These are phyloP conservation scores for Fusarium azukiicola DNA, from an alignment of 2,329 filamentous ascomycete genomes.

Conservation along the genomic window DNA sequence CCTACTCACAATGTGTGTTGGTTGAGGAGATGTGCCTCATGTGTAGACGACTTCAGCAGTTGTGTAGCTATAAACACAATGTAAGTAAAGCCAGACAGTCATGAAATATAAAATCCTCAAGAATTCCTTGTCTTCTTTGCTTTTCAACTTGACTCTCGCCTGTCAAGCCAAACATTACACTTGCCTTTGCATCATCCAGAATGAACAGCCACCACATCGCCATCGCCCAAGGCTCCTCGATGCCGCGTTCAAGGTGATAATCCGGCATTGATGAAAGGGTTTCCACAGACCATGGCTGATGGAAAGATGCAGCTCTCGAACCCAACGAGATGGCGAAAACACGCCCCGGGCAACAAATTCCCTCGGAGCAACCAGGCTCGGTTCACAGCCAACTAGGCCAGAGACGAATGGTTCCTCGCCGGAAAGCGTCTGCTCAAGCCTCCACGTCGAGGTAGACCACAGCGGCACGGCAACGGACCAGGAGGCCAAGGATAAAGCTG, in stretches of 20 bases:
- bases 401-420: not conserved
- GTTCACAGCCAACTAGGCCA: not conserved
- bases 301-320: not conserved
- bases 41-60: not conserved
- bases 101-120: not conserved
- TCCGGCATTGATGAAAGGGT: no score
- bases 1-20: not conserved
- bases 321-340: not conserved
- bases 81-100: not conserved
- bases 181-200: not conserved
- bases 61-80: not conserved
- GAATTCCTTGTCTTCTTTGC: no score
- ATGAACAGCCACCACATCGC: not conserved
- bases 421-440: not conserved
- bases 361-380: not conserved
- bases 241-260: not conserved
- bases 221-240: not conserved
- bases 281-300: not conserved
- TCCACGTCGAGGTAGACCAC: not conserved
- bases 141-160: no score
- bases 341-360: not conserved
- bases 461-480: rapidly evolving
- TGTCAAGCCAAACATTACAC: no score
- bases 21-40: not conserved
- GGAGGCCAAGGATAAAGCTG: no score